Evolutionary conservation across 495 filamentous ascomycete species (phyloP), one percentile per base, ranked within the genome.

Genomic region (Bombardia bombarda): DNA sequence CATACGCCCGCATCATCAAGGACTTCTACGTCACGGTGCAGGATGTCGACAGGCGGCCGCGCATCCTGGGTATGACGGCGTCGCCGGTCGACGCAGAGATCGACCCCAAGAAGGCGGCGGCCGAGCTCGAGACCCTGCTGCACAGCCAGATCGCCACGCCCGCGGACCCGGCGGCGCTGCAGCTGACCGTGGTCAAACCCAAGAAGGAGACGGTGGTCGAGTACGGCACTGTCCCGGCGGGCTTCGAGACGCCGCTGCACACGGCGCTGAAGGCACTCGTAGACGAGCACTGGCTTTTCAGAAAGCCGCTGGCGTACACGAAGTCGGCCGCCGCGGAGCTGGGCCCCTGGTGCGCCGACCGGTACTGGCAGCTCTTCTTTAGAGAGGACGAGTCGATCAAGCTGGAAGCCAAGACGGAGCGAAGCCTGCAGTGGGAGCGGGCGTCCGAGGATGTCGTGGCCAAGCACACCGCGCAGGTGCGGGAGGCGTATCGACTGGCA

Each of bases 41-140:
- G 32, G 55, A 65, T 0, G 58, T 57, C 1, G 52, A 61, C 1
- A 68, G 62, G 16, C 73, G 79, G 2, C 93, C 92, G 12, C 83
- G 83, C 43, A 80, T 99, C 18, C 86, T 99, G 53, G 92, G 90
- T 14, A 95, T 99, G 90, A 99, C 92, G 7, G 92, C 92, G 13
- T 96, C 90, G 8, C 92, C 92, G 2, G 82, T 97, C n/a, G 90
- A 97, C 67, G 79, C 83, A 2, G 81, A 84, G 50, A 70, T 73
- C 0, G 78, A 92, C 52, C 74, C 86, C 19, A 65, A 75, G 17
- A 66, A 78, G 31, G 84, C 84, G 42, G 88, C 87, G 18, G 81
- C 78, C 21, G 75, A 86, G 44, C 73, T 99, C 0, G 92, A 99
- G 53, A 69, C 60, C 0, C 66, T 94, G 16, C 72, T 99, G 16